Base-by-base conservation (phyloP, 108 stramenopile species). In the Licmophora abbreviata region DNA sequence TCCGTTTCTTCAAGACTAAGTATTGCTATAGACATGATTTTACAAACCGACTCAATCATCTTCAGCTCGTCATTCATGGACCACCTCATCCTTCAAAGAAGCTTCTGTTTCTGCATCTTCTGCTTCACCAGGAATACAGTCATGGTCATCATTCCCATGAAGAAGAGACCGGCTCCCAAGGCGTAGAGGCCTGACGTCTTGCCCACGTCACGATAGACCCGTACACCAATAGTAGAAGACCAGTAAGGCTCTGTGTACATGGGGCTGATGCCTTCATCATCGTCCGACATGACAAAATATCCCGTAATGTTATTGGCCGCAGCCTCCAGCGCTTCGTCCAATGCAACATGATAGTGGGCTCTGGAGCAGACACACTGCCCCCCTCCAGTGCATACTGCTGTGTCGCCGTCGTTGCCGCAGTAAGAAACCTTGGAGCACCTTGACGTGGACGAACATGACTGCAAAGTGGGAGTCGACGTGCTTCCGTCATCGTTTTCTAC, bases 181-280 rank as follows among this genome's bases (percentile, higher is more conserved):
- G 77, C 61, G 38, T 65, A 48, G 22, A 71, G 56, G 24, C 85
- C 85, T 18, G 78, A 66, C 1, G 27, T 54, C 12, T 25, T 49
- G 5, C 64, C 66, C 0, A 68, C 62, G 55, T 79, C 54, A 3
- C 81, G 73, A 49, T 75, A 91, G 44, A 84, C 70, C 29, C 68
- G 61, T 3, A 91, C 77, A 22, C 85, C 85, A 8, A 91, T 80
- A 51, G 51, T 46, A 46, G 44, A 60, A 10, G 69, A 71, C 88
- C 88, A 91, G 48, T 65, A 84, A 8, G 88, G 88, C 60, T 91
- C 88, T 1, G 85, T 81, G 52, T 73, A 86, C 59, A 91, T 35
- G 42, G 84, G 68, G 65, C 75, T 84, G 3, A 79, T 38, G n/a
- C 80, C 82, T 25, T 66, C 64, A 51, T 91, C 88, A 30, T 69